Evolutionary conservation across 2,329 filamentous ascomycete species (phyloP).

Genomic region (Ophiocordyceps camponoti-rufipedis): DNA sequence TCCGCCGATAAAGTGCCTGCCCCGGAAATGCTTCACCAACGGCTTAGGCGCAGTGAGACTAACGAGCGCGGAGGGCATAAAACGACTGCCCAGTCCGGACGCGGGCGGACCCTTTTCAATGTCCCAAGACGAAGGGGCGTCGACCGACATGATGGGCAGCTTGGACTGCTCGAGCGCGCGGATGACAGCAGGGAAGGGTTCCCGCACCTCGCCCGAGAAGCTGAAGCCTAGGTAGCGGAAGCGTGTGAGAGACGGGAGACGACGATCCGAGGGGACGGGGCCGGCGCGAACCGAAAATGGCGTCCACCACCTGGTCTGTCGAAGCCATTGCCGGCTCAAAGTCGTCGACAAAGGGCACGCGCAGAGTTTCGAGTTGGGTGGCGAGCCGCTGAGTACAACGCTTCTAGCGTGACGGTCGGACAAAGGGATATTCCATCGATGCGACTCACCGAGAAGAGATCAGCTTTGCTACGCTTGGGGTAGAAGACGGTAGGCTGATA

Average conservation of each 20-base stretch:
- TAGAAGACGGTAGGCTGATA: constrained; percentile 84
- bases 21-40: constrained; percentile 63
- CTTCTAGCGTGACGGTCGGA: background rate
- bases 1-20: constrained; percentile 83
- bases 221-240: constrained; percentile 56
- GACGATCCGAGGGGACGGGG: background rate
- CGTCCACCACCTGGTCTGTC: constrained; percentile 73
- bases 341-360: constrained; percentile 69
- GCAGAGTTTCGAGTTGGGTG: constrained; percentile 69
- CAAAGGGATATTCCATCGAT: background rate
- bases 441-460: constrained; percentile 57
- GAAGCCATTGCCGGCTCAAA: constrained; percentile 48
- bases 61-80: constrained; percentile 64
- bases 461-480: constrained; percentile 79
- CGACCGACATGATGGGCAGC: constrained; percentile 70
- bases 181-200: constrained; percentile 76
- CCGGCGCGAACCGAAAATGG: constrained; percentile 57
- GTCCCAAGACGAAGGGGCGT: constrained; percentile 89
- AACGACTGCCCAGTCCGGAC: constrained; percentile 59
- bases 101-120: constrained; percentile 71
- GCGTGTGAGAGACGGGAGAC: background rate
- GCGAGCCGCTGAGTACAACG: constrained; percentile 44
- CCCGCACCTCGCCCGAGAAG: constrained; percentile 81
- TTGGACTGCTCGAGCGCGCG: constrained; percentile 52
- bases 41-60: constrained; percentile 91